These are phyloP conservation scores for Gaertneriomyces semiglobifer DNA, from an alignment of 192 early-diverging fungal species.

Conservation along the genomic window DNA sequence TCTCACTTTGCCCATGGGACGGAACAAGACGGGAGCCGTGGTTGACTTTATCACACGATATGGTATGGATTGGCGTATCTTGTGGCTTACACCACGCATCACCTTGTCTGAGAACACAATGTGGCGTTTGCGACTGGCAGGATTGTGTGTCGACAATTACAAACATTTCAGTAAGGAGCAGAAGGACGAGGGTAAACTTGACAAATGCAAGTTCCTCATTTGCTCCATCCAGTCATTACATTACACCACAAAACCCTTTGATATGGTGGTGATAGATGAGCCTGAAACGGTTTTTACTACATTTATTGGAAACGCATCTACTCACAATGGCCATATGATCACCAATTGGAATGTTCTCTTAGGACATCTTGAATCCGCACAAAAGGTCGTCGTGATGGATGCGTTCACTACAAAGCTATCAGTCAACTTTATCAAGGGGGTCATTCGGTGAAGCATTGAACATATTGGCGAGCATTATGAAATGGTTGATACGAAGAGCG, in stretches of 20 bases:
- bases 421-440: constrained; percentile 6
- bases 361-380: not conserved
- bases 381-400: constrained; percentile 27
- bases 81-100: constrained; percentile 22
- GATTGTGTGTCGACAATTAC: constrained; percentile 16
- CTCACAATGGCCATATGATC: not conserved
- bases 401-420: constrained; percentile 13
- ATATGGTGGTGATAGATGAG: constrained; percentile 18
- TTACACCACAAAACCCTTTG: constrained; percentile 4
- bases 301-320: constrained; percentile 7
- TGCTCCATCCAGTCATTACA: constrained; percentile 29
- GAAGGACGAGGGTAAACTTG: not conserved
- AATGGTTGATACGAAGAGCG: not conserved
- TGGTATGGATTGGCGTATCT: not conserved
- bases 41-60: constrained; percentile 6
- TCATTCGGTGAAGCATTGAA: constrained; percentile 1
- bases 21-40: constrained; percentile 18
- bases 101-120: constrained; percentile 15
- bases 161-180: constrained; percentile 5
- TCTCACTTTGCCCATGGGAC: constrained; percentile 16
- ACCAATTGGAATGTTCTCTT: constrained; percentile 7
- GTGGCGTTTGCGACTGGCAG: not conserved
- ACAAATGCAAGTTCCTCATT: not conserved
- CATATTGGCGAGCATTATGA: constrained; percentile 1
- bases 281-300: constrained; percentile 12